Base-by-base conservation (phyloP, 2,329 filamentous ascomycete species). In the Xylariales sp. region DNA sequence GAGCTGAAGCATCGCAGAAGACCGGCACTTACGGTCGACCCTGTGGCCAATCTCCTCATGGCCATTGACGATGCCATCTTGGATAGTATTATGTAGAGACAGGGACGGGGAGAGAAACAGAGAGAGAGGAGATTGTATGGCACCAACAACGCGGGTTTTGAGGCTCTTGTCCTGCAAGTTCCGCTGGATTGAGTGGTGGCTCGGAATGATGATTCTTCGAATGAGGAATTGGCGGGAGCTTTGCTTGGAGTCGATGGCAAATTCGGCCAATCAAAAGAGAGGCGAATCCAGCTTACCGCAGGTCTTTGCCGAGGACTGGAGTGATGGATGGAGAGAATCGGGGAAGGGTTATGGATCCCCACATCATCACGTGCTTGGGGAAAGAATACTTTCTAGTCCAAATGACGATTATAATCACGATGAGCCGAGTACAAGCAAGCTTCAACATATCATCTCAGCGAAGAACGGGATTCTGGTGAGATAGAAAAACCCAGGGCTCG, bases 61-160 rank as follows among this genome's bases (percentile, higher is more conserved):
- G 76, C 76, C 70, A 81, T 78, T 67, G 76, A 76, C 62, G 78
- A 78, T 65, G 79, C 76, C 70, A 76, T 81, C 56, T 51, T 61
- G 42, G 28, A 49, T 47, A 39, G 14, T 40, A 35, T 18, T 15
- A 16, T 33, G 20, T 15, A 27, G 27, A 32, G 31, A 19, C 9
- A 27, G 35, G 36, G 29, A 32, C 22, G 28, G 31, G 15, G 27
- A 33, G n/a, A 43, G 43, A 39, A 44, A 33, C 35, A 35, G 38
- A 39, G 27, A 14, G 14, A 35, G 34, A 18, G 34, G 43, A 42
- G 36, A 34, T 31, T 29, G 16, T 18, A 32, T 18, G 20, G 34
- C 36, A 33, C 16, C 39, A 32, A 28, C 41, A 43, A 37, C 22
- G 27, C 20, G 22, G 33, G 38, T 18, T 31, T 33, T 43, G 51